Evolutionary conservation across 164 flowering plant genomes (phyloP).

Genomic region (Chloranthus sessilifolius): DNA sequence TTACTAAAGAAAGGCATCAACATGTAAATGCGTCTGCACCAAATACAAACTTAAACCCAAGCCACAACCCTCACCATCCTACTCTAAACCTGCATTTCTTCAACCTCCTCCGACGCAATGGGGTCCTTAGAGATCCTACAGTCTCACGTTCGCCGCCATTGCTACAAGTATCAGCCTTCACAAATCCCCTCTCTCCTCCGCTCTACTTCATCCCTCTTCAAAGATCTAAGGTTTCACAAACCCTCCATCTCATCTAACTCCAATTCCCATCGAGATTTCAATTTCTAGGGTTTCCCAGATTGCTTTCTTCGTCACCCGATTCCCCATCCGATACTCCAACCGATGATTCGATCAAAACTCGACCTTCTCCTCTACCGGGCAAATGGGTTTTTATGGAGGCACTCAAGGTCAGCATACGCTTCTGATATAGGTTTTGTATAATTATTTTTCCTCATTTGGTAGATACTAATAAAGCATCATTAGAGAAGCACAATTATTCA

Average conservation of each 20-base stretch:
- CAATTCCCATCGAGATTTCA: slow-evolving; percentile 3
- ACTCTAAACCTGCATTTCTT: slow-evolving; percentile 14
- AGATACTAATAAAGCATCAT: no score
- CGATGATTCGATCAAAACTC: slow-evolving; percentile 1
- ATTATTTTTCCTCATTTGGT: no score
- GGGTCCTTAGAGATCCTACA: slow-evolving; percentile 33
- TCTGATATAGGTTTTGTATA: no score
- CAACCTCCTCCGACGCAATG: slow-evolving; percentile 24
- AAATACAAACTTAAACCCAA: no score
- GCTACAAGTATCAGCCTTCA: slow-evolving; percentile 8
- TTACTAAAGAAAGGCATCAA: no score
- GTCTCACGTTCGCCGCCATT: slow-evolving; percentile 42
- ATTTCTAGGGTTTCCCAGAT: slow-evolving; percentile 13
- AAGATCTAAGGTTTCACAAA: slow-evolving; percentile 3
- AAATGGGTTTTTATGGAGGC: slow-evolving; percentile 54
- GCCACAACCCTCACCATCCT: no score
- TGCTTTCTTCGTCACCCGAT: slow-evolving; percentile 14
- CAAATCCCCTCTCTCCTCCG: slow-evolving; percentile 13
- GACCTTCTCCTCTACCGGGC: slow-evolving; percentile 21
- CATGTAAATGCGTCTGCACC: no score
- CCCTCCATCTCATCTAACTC: no score
- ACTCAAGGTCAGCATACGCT: slow-evolving; percentile 64
- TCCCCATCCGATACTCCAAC: slow-evolving; percentile 8
- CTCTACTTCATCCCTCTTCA: slow-evolving; percentile 13
- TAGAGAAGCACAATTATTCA: no score